Evolutionary conservation across 192 early-diverging fungal species (phyloP).

Genomic region (Allomyces macrogynus): DNA sequence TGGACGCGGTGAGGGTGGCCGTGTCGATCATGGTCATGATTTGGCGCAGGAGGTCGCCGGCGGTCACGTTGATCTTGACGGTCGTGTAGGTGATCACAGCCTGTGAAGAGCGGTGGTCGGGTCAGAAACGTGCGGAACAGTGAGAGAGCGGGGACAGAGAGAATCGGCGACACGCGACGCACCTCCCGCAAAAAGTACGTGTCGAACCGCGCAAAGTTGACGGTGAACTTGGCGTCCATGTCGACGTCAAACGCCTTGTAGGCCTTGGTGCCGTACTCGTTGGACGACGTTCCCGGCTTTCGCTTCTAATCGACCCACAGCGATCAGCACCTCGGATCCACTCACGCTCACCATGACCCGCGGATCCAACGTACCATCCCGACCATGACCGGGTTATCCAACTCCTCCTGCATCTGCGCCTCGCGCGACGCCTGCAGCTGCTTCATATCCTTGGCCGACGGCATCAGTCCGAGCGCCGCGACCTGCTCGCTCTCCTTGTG

Average conservation of each 20-base stretch:
- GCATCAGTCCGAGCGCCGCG: background rate
- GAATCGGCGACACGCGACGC: no score
- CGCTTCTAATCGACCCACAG: background rate
- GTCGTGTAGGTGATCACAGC: background rate
- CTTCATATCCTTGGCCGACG: background rate
- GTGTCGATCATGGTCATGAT: background rate
- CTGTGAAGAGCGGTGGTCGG: background rate
- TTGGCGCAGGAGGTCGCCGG: background rate
- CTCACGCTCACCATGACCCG: background rate
- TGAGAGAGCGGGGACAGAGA: no score
- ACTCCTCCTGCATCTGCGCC: background rate
- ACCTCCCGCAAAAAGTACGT: background rate
- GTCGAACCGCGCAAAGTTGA: background rate
- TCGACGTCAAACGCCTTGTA: background rate
- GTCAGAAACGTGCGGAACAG: no score
- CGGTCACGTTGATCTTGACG: background rate
- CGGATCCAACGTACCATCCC: background rate
- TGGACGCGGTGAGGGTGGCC: background rate
- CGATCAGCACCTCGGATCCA: background rate
- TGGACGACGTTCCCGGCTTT: background rate
- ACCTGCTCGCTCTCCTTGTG: background rate
- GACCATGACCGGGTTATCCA: background rate
- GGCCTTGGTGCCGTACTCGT: background rate
- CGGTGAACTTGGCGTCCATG: background rate
- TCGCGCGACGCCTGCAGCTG: background rate